These are phyloP conservation scores for Hypoxylon sp. DNA, from an alignment of 2,329 filamentous ascomycete genomes.

Conservation along the genomic window DNA sequence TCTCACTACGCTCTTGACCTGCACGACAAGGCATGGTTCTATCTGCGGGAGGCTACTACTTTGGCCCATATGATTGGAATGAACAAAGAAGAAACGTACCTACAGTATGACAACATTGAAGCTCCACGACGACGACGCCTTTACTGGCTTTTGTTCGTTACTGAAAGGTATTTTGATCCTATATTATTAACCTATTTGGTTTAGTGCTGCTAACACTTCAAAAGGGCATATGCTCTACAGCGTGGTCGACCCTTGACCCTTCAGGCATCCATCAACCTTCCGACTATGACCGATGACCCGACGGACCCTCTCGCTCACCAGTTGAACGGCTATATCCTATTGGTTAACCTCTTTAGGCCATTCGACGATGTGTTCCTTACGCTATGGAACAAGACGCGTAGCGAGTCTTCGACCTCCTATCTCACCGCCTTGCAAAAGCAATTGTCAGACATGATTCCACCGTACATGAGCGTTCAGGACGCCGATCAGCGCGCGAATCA, in stretches of 20 bases:
- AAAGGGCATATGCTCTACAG: conserved; percentile 79
- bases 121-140: conserved; percentile 75
- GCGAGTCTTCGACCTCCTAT: conserved; percentile 70
- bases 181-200: not conserved
- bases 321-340: conserved; percentile 70
- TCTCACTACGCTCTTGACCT: conserved; percentile 79
- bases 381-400: conserved; percentile 76
- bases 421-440: conserved; percentile 74
- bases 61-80: conserved; percentile 73
- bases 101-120: conserved; percentile 71
- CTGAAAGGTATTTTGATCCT: conserved; percentile 70
- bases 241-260: conserved; percentile 79
- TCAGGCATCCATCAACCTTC: conserved; percentile 77
- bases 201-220: conserved; percentile 29
- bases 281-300: conserved; percentile 73
- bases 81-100: conserved; percentile 75
- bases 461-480: conserved; percentile 67
- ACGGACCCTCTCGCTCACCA: conserved; percentile 68
- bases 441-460: conserved; percentile 68
- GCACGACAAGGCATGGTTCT: conserved; percentile 84
- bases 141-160: conserved; percentile 81
- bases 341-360: conserved; percentile 74
- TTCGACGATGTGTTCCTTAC: conserved; percentile 76
- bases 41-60: conserved; percentile 82
- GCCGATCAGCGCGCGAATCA: conserved; percentile 72